Evolutionary conservation across 805 yeast genomes (phyloP), one percentile per base, ranked within the genome.

Genomic region (Debaryomyces maramus): DNA sequence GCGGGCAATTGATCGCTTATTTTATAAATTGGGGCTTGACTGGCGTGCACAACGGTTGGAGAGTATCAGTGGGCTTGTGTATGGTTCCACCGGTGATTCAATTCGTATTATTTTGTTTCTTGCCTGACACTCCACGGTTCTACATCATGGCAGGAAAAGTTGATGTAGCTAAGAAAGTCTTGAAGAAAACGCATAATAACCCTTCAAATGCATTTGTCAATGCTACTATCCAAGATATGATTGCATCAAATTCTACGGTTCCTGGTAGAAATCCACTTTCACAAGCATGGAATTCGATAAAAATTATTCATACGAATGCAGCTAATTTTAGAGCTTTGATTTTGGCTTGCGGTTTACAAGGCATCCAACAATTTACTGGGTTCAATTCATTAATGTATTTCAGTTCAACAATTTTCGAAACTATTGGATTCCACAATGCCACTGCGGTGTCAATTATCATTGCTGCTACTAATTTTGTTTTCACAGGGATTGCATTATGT

Each of bases 351-450:
- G 96, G 95, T 23, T 68, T 91, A 49, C 98, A 93, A 67, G 97
- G 95, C 43, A 85, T 93, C 55, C 98, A 91, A 70, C 99, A 91
- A 67, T 88, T 91, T 54, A 85, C 96, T 13, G 98, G 98, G 50
- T 91, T 91, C 79, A 93, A 91, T 67, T 88, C 97, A 5, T 76
- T 91, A 53, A 87, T 91, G 96, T 91, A 93, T 70, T 91, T 90
- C 65, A 85, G 95, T 35, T 82, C 95, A 24, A 90, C 97, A 2
- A 85, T 93, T 50, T 93, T 93, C 58, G 83, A 89, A 62, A 81
- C 90, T 31, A 88, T 90, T 39, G 99, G 98, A 2, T 91, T 90
- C 60, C 56, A 78, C 46, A 80, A 90, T 60, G 78, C 98, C 7
- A 85, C 96, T n/a, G 96, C 97, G 1, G 97, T 91, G 11, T 89